Evolutionary conservation across 179 eudicot species (phyloP), one percentile per base, ranked within the genome.

Genomic region (Drosera spatulata): DNA sequence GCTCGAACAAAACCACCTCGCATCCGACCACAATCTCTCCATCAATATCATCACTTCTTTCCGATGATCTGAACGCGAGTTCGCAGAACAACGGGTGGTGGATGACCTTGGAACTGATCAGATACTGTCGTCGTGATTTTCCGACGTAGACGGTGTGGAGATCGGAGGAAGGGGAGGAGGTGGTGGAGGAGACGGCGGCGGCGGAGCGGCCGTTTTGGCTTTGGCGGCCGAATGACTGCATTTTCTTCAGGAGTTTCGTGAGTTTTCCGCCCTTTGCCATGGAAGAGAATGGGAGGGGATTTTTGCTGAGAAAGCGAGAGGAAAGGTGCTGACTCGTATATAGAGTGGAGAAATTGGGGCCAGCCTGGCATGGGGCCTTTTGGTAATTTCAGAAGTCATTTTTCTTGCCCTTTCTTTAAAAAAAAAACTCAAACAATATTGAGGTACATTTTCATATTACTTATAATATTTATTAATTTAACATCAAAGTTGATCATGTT

Each of bases 1-100:
- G 87, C 41, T 82, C 84, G 54, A 82, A 82, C 66, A 82, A 47
- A 53, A 80, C 84, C 37, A 77, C 81, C 65, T 82, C 87, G 54
- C 87, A 82, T 3, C 68, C 76, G 2, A 82, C 76, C 50, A 55
- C 41, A 10, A 73, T 56, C 4, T 54, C 74, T 9, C 71, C 86
- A 3, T 54, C 62, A 42, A 67, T 73, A 48, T 66, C 63, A 22
- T 22, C 33, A 22, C 33, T 0, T 22, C 33, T 22, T 39, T 41
- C 51, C 2, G 87, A 69, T 2, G 87, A 69, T 50, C 69, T 68
- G 13, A 68, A 64, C 1, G 75, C 77, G 10, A 82, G 76, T 38
- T 74, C 82, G 39, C 74, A 80, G 47, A 79, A 65, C 2, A 77
- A 52, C 9, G 82, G 87, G 56, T 79, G 84, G 1, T 61, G 68